Evolutionary conservation across 352 stramenopile species (phyloP).

Genomic region (Globisporangium paddicum): DNA sequence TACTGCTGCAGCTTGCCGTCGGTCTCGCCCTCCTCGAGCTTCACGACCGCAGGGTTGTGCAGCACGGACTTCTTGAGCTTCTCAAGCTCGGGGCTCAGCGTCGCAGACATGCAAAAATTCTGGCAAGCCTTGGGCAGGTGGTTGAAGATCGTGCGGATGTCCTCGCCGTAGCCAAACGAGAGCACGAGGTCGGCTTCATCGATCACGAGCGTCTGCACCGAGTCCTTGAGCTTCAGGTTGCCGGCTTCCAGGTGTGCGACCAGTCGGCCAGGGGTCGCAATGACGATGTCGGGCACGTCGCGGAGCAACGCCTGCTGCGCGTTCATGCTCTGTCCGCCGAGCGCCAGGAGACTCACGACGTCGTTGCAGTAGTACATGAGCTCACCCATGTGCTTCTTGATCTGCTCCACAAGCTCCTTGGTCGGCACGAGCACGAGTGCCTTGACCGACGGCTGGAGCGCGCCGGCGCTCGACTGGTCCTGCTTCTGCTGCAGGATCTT

Average conservation of each 20-base stretch:
- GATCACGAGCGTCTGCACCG: constrained; percentile 96
- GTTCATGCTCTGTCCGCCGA: constrained; percentile 89
- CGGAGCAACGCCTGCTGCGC: constrained; percentile 83
- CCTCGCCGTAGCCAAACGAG: constrained; percentile 94
- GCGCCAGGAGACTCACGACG: constrained; percentile 86
- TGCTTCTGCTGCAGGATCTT: constrained; percentile 88
- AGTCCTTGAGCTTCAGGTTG: constrained; percentile 84
- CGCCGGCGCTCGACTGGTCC: constrained; percentile 29
- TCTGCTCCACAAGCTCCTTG: constrained; percentile 97
- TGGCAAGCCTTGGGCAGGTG: constrained; percentile 97
- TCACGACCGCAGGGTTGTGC: constrained; percentile 96
- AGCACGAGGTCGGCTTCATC: constrained; percentile 99
- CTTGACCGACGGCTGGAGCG: constrained; percentile 44
- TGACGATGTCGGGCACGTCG: constrained; percentile 90
- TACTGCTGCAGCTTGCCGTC: constrained; percentile 95
- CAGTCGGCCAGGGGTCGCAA: constrained; percentile 94
- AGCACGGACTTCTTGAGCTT: constrained; percentile 97
- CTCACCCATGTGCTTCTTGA: constrained; percentile 82
- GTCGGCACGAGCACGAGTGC: constrained; percentile 96
- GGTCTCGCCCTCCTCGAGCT: constrained; percentile 91
- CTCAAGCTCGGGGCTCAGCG: constrained; percentile 94
- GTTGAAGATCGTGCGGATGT: constrained; percentile 93
- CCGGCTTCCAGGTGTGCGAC: constrained; percentile 81
- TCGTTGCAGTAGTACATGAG: constrained; percentile 98
- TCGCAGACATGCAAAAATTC: constrained; percentile 98